Evolutionary conservation across 768 basidiomycete genomes (phyloP).

Genomic region (Amanita exitialis): DNA sequence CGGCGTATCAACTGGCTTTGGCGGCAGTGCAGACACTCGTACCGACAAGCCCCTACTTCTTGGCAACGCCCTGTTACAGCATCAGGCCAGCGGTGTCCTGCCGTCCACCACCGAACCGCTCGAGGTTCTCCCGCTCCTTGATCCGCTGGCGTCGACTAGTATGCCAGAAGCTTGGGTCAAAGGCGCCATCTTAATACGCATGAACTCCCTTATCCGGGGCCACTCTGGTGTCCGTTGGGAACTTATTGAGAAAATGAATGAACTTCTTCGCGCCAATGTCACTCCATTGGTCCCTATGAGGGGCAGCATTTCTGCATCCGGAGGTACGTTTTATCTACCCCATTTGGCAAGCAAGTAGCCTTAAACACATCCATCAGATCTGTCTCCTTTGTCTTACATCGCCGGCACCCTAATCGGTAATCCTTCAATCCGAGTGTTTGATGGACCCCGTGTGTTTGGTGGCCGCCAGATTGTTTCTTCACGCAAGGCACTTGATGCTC

Average conservation of each 20-base stretch:
- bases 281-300: slow-evolving; percentile 76
- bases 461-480: slow-evolving; percentile 45
- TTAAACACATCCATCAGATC: slow-evolving; percentile 29
- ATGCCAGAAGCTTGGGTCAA: slow-evolving; percentile 90
- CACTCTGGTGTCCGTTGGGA: slow-evolving; percentile 82
- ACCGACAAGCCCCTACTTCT: slow-evolving; percentile 66
- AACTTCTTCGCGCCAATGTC: slow-evolving; percentile 60
- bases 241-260: slow-evolving; percentile 70
- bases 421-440: slow-evolving; percentile 65
- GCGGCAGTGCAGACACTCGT: slow-evolving; percentile 82
- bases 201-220: slow-evolving; percentile 83
- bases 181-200: slow-evolving; percentile 77
- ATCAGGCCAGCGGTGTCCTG: slow-evolving; percentile 69
- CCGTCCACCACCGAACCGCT: slow-evolving; percentile 41
- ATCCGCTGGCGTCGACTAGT: slow-evolving; percentile 53
- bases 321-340: slow-evolving; percentile 35
- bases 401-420: slow-evolving; percentile 76
- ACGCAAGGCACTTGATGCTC: slow-evolving; percentile 44
- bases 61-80: slow-evolving; percentile 77
- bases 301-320: slow-evolving; percentile 76
- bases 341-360: slow-evolving; percentile 10
- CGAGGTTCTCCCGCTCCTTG: slow-evolving; percentile 55
- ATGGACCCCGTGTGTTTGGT: slow-evolving; percentile 38
- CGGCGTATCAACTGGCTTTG: slow-evolving; percentile 78
- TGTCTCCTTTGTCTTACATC: slow-evolving; percentile 76